Evolutionary conservation across 1,284 basidiomycete genomes (phyloP), one percentile per base, ranked within the genome.

Genomic region (Blastosporella zonata): DNA sequence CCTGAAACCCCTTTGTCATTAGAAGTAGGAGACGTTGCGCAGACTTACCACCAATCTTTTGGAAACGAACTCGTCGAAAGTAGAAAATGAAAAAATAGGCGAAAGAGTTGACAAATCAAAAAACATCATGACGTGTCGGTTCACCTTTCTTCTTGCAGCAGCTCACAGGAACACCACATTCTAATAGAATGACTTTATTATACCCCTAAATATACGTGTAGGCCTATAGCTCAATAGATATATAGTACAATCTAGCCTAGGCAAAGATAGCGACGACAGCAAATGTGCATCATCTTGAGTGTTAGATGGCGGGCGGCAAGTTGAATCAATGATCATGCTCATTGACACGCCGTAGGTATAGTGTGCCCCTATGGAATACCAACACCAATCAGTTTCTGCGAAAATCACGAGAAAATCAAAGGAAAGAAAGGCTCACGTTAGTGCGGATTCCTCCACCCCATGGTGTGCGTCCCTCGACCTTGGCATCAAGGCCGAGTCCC

Each of bases 371-470:
- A 20, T 41, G 25, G n/a, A 41, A 29, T 5, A 20, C n/a, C 15
- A 28, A 18, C 2, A 21, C 31, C 6, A 13, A 22, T 35, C 17
- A 35, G 34, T 35, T 18, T 35, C 34, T 6, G 15, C 15, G 6
- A 35, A 17, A 13, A 15, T 13, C 4, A 3, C 4, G 15, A 35
- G 6, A 35, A 17, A 13, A 15, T 13, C 4, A 3, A 4, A 22
- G 3, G 9, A 23, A 4, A 9, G 6, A 18, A 20, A 38, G 28
- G 52, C 56, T 35, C 49, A 59, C 84, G 50, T 87, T 71, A 12
- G 72, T 75, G 46, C 87, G 73, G 42, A 84, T 66, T 58, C 94
- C 95, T 77, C 93, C 92, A 60, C 94, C 94, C 95, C 94, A 97
- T n/a, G 93, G 93, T 4, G 90, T 92, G 50, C 79, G 73, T 38